Evolutionary conservation across 495 filamentous ascomycete species (phyloP), one percentile per base, ranked within the genome.

Genomic region (Xylaria sp.): DNA sequence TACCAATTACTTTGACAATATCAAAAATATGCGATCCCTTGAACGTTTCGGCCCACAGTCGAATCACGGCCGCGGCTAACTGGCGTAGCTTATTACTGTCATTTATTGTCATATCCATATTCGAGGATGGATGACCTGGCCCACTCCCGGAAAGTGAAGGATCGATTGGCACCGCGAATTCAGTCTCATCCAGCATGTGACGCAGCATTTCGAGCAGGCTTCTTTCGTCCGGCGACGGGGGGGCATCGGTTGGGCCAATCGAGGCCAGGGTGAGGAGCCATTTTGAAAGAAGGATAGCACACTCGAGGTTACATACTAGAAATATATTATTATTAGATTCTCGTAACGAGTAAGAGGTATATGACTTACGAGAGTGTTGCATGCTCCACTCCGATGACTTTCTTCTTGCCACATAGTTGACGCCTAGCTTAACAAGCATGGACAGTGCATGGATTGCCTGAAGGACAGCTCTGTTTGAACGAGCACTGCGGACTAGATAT

Each of bases 121-220:
- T 78, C 3, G 80, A 78, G 19, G 76, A 77, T 21, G 79, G 75
- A 61, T 82, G 80, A 19, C 75, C 75, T n/a, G 76, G 78, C 5
- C 72, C 76, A 35, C 76, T 74, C 21, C 80, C 81, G 5, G 79
- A 83, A 41, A 84, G 79, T 3, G 82, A 83, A 3, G 84, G 84
- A 52, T 86, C 85, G 59, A 86, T 81, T 2, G 84, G 84, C 8
- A 90, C 88, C 53, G 90, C 89, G 77, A 92, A 90, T 71, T 92
- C 90, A 11, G 91, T 93, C 82, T 93, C 91, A 75, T 92, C 89
- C 73, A 93, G 85, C 88, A 93, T 91, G 73, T 88, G 90, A 64
- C 90, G 88, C 46, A 93, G 85, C 84, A 88, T 91, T 50, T 88
- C 80, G 26, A 92, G 85, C 12, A 93, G 82, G 70, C 88, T 88